phyloP scores from a whole-genome alignment of 257 asterid genomes.

The Przewalskia tangutica region DNA sequence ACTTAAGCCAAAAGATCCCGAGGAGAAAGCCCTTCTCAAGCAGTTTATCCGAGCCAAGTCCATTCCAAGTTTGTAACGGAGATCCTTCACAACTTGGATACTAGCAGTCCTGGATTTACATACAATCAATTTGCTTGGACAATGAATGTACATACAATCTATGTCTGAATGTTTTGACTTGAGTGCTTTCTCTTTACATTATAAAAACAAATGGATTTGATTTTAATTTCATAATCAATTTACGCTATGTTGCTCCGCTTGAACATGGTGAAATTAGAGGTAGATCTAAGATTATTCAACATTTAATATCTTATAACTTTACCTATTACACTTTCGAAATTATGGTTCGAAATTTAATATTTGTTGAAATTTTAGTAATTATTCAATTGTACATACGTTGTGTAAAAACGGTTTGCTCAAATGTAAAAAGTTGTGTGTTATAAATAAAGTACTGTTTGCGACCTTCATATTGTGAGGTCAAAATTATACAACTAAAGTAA shows the following conservation, averaged over 20 bases:
- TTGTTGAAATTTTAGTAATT: no score
- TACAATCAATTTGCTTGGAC: background rate
- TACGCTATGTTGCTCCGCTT: background rate
- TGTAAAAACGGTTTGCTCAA: no score
- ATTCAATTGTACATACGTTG: no score
- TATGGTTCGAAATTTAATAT: no score
- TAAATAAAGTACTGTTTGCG: background rate
- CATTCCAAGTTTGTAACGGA: background rate
- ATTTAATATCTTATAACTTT: no score
- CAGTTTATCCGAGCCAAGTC: constrained; percentile 1
- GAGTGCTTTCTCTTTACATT: background rate
- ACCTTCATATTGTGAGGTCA: background rate
- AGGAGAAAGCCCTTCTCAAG: constrained; percentile 2
- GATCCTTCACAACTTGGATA: background rate
- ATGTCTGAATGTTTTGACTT: no score
- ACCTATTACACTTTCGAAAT: no score
- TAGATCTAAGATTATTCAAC: no score
- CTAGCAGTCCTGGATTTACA: background rate
- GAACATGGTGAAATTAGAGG: background rate
- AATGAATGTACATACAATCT: background rate
- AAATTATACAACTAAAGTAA: background rate
- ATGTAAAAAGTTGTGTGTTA: no score
- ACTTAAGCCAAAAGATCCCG: background rate
- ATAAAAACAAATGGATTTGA: no score
- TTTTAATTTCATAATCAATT: background rate